Conservation (phyloP, 805 yeast species). For the Yarrowia keelungensis region DNA sequence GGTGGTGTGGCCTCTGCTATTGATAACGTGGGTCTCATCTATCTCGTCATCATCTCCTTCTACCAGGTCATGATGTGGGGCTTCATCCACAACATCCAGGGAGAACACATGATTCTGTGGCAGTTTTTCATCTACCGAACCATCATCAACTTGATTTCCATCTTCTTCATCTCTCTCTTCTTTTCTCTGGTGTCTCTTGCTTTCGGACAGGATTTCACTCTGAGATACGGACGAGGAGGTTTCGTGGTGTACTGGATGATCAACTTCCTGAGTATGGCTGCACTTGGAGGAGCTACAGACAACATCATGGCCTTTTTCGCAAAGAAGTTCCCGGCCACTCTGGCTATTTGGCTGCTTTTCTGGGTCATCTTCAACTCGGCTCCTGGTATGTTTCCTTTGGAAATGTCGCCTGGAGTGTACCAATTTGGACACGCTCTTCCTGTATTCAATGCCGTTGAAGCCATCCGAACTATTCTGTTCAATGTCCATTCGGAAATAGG, state of each 20-base stretch:
- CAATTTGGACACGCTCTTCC: constrained; percentile 75
- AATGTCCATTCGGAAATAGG: constrained; percentile 65
- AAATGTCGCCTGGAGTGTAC: constrained; percentile 62
- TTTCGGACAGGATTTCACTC: constrained; percentile 66
- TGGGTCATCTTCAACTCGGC: constrained; percentile 75
- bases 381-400: constrained; percentile 72
- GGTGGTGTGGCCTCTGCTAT: constrained; percentile 49
- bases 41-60: constrained; percentile 72
- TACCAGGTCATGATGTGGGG: constrained; percentile 59
- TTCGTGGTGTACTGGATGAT: constrained; percentile 78
- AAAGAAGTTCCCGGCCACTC: constrained; percentile 63
- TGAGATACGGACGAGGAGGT: constrained; percentile 69
- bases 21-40: constrained; percentile 67
- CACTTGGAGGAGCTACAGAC: constrained; percentile 80
- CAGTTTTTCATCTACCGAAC: constrained; percentile 29
- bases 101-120: constrained; percentile 22
- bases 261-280: constrained; percentile 70
- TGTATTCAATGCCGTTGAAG: constrained; percentile 68
- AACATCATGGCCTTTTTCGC: constrained; percentile 62
- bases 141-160: constrained; percentile 20
- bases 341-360: constrained; percentile 74
- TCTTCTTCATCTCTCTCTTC: constrained; percentile 61
- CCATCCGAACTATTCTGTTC: constrained; percentile 64
- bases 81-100: constrained; percentile 38
- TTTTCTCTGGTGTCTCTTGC: constrained; percentile 69